Evolutionary conservation across 768 basidiomycete species (phyloP).

Genomic region (Asterophora parasitica): DNA sequence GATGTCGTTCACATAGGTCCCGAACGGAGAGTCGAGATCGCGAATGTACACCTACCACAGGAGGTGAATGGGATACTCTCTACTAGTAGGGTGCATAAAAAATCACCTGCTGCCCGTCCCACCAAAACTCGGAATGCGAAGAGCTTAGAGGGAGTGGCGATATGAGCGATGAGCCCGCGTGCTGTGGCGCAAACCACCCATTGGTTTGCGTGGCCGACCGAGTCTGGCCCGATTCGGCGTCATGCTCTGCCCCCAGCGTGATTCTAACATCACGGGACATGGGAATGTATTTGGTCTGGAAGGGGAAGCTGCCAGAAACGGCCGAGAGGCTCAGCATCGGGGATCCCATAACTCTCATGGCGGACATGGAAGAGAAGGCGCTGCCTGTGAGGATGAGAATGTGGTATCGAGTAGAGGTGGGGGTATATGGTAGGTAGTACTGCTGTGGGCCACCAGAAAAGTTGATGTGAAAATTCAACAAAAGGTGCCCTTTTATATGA

Average conservation of each 20-base stretch:
- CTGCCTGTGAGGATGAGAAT: background rate
- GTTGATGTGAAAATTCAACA: background rate
- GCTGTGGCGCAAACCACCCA: constrained; percentile 38
- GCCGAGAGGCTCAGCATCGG: constrained; percentile 31
- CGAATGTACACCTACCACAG: constrained; percentile 40
- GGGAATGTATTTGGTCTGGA: constrained; percentile 30
- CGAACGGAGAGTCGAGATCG: constrained; percentile 41
- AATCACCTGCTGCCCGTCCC: constrained; percentile 34
- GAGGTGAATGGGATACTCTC: background rate
- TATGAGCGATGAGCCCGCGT: constrained; percentile 20
- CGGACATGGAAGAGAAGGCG: background rate
- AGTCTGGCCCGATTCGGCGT: constrained; percentile 10
- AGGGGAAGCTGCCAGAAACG: constrained; percentile 31
- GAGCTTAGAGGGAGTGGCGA: constrained; percentile 38
- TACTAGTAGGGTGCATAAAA: background rate
- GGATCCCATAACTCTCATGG: constrained; percentile 15
- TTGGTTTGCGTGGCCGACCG: constrained; percentile 28
- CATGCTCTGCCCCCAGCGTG: constrained; percentile 26
- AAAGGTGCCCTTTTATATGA: constrained; percentile 8
- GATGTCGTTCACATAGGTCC: constrained; percentile 44
- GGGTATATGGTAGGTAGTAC: constrained; percentile 3
- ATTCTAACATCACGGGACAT: constrained; percentile 26
- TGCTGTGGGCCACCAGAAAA: background rate
- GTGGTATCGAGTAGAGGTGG: background rate
- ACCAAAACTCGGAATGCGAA: constrained; percentile 45